Evolutionary conservation across 441 rosid genomes (phyloP).

Genomic region (Populus hybrid): DNA sequence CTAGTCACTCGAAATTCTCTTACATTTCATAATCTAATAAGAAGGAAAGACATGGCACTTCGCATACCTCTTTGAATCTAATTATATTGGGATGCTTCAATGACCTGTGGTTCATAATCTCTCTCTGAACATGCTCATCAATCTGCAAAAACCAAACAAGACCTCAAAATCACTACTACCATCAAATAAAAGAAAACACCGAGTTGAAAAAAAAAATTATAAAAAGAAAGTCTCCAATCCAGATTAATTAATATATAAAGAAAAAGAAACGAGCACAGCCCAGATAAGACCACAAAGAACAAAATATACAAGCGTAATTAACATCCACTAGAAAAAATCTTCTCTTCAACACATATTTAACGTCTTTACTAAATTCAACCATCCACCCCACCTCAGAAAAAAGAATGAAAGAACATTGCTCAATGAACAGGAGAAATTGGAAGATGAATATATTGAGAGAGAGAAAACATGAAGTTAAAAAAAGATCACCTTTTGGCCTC

Average conservation of each 20-base stretch:
- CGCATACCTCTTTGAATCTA: conserved; percentile 49
- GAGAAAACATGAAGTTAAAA: background rate
- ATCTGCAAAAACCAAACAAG: conserved; percentile 35
- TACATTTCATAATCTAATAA: background rate
- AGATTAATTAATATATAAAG: background rate
- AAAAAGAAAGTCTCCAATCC: background rate
- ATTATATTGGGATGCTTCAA: conserved; percentile 56
- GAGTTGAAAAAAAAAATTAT: background rate
- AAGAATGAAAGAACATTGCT: background rate
- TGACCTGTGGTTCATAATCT: conserved; percentile 58
- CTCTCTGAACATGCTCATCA: conserved; percentile 58
- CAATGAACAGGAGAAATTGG: background rate
- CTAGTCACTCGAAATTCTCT: background rate
- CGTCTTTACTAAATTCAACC: background rate
- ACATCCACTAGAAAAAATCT: background rate
- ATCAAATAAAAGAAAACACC: background rate
- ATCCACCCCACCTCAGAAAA: background rate
- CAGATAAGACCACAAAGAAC: background rate
- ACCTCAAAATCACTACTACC: background rate
- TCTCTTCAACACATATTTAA: background rate
- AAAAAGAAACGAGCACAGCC: background rate
- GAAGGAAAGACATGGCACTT: background rate
- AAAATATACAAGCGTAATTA: background rate
- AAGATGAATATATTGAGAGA: no score
- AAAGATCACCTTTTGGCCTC: conserved; percentile 51